These are phyloP conservation scores for Tetradesmus obliquus DNA, from an alignment of 139 green algal species.

Conservation along the genomic window DNA sequence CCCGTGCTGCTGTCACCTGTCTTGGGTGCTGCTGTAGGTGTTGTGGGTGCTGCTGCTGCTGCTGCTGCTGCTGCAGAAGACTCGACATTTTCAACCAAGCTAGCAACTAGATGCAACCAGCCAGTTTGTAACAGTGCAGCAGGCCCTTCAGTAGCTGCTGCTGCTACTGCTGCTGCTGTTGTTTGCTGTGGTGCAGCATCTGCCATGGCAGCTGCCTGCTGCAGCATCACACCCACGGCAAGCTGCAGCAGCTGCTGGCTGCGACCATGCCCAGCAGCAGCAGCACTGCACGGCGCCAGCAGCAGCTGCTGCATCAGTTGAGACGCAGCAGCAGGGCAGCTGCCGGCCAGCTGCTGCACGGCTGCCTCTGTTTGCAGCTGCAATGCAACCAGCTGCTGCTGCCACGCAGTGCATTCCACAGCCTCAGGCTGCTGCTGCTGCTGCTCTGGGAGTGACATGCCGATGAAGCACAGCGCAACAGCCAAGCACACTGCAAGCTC, in stretches of 20 bases:
- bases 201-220: background rate
- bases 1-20: background rate
- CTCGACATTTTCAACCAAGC: background rate
- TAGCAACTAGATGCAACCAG: background rate
- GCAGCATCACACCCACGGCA: background rate
- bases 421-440: background rate
- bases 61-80: background rate
- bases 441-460: background rate
- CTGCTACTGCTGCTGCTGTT: background rate
- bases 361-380: background rate
- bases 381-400: background rate
- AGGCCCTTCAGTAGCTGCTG: background rate
- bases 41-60: background rate
- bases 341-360: background rate
- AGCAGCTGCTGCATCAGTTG: constrained; percentile 1
- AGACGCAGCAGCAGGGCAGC: background rate
- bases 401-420: background rate
- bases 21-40: background rate
- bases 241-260: background rate
- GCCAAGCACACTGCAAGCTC: background rate
- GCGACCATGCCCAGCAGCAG: background rate
- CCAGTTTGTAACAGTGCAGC: background rate
- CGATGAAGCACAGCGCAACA: background rate
- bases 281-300: background rate
- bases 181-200: background rate